Evolutionary conservation across 2,329 filamentous ascomycete genomes (phyloP), one percentile per base, ranked within the genome.

Genomic region (Pyrenochaeta sp.): DNA sequence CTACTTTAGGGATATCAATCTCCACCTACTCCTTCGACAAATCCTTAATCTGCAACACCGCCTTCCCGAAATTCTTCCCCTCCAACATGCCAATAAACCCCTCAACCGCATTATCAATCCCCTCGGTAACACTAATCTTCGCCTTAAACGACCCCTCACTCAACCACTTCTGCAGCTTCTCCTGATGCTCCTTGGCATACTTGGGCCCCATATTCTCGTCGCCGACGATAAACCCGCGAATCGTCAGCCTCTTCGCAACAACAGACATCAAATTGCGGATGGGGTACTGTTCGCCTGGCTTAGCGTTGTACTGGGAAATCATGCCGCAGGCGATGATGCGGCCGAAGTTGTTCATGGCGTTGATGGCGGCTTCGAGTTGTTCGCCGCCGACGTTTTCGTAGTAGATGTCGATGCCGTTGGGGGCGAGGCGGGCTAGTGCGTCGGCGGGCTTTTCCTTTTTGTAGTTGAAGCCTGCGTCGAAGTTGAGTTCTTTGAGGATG

Each of bases 61-160:
- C 90, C 85, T 96, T 96, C 67, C 92, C 92, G 78, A 93, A 91
- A 81, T 96, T 96, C 78, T 90, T 85, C 47, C 92, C 92, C 71
- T 86, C 76, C 53, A 95, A 83, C 82, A 96, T 88, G 12, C 88
- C 90, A 12, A 94, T 78, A 59, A 96, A 83, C 0, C 90, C 92
- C 55, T 93, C 86, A 5, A 87, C 81, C 0, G 89, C 89, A 60
- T 91, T 88, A 60, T 96, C 92, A 58, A 96, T 93, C 22, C 92
- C 91, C 52, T 89, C 83, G 0, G 89, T 92, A 56, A 91, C 80
- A 68, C 85, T 81, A 60, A 90, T 82, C 79, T 89, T 88, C 49
- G 87, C 84, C 82, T 91, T 91, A 81, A 96, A 85, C 5, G 83
- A 87, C 12, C 90, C 91, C 4, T 95, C 91, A 36, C 84, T 82